Base-by-base conservation (phyloP, 2,329 filamentous ascomycete genomes). In the Pseudodiploospora longispora region DNA sequence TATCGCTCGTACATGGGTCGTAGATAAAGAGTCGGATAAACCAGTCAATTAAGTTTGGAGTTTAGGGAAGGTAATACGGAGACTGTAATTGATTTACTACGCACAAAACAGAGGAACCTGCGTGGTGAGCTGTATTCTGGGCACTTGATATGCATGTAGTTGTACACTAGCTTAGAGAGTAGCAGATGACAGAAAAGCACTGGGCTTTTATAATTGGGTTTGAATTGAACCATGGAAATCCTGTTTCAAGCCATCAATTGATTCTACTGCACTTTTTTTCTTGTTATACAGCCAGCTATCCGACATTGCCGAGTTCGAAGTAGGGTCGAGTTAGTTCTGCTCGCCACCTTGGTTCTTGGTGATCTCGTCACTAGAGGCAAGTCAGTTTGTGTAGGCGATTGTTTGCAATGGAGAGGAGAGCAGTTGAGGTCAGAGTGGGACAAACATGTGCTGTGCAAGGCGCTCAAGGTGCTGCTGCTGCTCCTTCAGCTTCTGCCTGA, bases 1-100 rank as follows among this genome's bases (percentile, higher is more conserved):
- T 95, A 93, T 63, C 79, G 86, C 40, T 95, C 87, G 44, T 95
- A 88, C 67, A 82, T 88, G 71, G 86, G 85, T 35, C 74, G 85
- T 52, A 77, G 83, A 65, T 85, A 61, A 68, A 53, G 8, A 46
- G 41, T 34, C 35, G 45, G 42, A 27, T 37, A 47, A 29, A 40
- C 48, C 51, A 47, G 52, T 48, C 47, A 4, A 35, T 46, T 46
- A 45, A 38, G 36, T 42, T 46, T 35, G 44, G 47, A 48, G 47
- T 48, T 48, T 9, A 30, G 40, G 47, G 34, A 48, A 27, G 43
- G 47, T 41, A 48, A 40, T 35, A 46, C 42, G 46, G 33, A 44
- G 45, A 47, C 36, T 44, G 41, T 44, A 40, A 41, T 49, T 35
- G 40, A 5, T 40, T 43, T 46, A 47, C 48, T 46, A 44, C 50